Base-by-base conservation (phyloP, 805 yeast species). In the Zygotorulaspora sp. region DNA sequence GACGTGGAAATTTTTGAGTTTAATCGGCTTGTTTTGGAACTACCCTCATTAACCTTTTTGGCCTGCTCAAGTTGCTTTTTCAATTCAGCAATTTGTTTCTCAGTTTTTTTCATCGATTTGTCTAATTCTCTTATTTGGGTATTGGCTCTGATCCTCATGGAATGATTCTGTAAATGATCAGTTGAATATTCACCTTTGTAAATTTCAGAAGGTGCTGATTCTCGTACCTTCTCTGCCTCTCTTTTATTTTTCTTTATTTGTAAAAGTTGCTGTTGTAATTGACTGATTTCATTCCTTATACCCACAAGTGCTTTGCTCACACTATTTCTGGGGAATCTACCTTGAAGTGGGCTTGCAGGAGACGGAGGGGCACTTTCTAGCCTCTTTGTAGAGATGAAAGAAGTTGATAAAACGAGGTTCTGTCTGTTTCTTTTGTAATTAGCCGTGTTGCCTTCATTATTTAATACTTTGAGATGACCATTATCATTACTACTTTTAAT, bases 161-260 rank as follows among this genome's bases (percentile, higher is more conserved):
- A 57, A 44, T 62, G 64, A 27, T 56, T 53, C 21, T 59, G 61
- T 20, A 61, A 36, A 48, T 61, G 66, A n/a, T 57, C 61, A 2
- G 63, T 57, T 2, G 65, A 59, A 28, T 62, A 62, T 3, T 54
- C 49, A 14, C 63, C 65, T 14, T 56, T 49, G 39, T 52, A 58
- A 3, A 61, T 60, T 34, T 57, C 62, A 6, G 57, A 47, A 1
- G 49, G 50, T 6, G 60, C 47, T 5, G 63, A 47, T 32, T 55
- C 49, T 28, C 53, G 44, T 8, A 53, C 32, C 30, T 46, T 50
- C 32, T 57, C 58, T 11, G 50, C 41, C 32, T 55, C 53, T 21
- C 49, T 54, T 31, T 53, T 55, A 25, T 48, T 50, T 30, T 40
- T 57, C 15, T 50, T 48, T 5, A 41, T 43, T 11, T 45, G 44